A percentile compares a stretch with the other conserved stretches of the same genome.
These are phyloP conservation scores for Teunomyces tritomae DNA, from an alignment of 805 yeast species.

Conservation along the genomic window DNA sequence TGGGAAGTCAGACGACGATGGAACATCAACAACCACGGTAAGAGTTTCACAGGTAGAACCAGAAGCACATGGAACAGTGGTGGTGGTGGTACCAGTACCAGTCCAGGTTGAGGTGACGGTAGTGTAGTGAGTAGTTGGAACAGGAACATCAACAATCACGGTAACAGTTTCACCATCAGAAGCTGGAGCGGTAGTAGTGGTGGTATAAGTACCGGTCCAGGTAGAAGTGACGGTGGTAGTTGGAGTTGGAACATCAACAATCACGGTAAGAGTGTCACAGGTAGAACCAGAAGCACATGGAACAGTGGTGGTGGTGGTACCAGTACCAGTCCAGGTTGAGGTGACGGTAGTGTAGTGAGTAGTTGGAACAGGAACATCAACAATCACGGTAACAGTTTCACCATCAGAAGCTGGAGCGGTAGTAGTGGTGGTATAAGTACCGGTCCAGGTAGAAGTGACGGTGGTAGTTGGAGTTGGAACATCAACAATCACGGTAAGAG, in stretches of 20 bases:
- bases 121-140: constrained; percentile 5
- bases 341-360: constrained; percentile 7
- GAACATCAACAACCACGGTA: neutral
- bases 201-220: neutral
- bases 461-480: constrained; percentile 12
- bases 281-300: neutral
- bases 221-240: constrained; percentile 1
- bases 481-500: constrained; percentile 12
- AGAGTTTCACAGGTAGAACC: neutral
- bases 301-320: constrained; percentile 6
- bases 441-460: constrained; percentile 10
- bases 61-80: constrained; percentile 2
- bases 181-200: neutral
- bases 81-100: constrained; percentile 10
- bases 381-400: constrained; percentile 10
- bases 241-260: constrained; percentile 12
- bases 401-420: constrained; percentile 10
- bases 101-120: constrained; percentile 12
- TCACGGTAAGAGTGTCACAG: constrained; percentile 13
- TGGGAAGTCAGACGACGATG: neutral
- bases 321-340: constrained; percentile 11
- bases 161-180: constrained; percentile 11
- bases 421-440: constrained; percentile 8
- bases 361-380: constrained; percentile 16
- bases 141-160: constrained; percentile 12